Base-by-base conservation (phyloP, 2,329 filamentous ascomycete species). In the Apiospora sp. region DNA sequence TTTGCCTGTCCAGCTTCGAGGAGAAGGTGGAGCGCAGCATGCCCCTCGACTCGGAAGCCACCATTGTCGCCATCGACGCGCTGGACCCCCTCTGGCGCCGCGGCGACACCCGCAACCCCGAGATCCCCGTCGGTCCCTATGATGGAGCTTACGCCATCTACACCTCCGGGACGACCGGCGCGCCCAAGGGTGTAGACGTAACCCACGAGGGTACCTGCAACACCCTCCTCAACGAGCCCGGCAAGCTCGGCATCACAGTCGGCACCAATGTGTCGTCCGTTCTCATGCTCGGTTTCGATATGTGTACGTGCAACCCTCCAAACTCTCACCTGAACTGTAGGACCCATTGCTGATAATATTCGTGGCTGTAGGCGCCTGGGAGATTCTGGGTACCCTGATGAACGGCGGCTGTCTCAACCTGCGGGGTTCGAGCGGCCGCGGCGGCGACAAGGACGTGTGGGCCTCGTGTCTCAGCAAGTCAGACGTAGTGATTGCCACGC, bases 311-410 rank as follows among this genome's bases (percentile, higher is more conserved):
- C 34, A 49, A 5, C n/a, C 41, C 24, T 6, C 37, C 7, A 13
- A 16, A 43, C 27, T 19, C 30, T 67, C n/a, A 19, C 30, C 30
- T 67, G 58, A 22, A 22, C 46, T 49, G 22, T 61, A 34, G 27
- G 7, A 41, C 37, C 94, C 0, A 4, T 93, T 97, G 0, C 97
- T 97, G 79, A 95, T 97, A 78, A 95, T 97, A 80, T 97, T 94
- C 77, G 86, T 10, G 0, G 96, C 94, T 92, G 88, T 89, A 67
- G 67, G 67, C 67, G 67, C 67, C 27, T 69, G 67, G 67, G 67
- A 69, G 13, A 69, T 69, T 22, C 43, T 69, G 6, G 67, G 67
- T 19, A 69, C 67, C 34, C 44, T 69, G 12, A 69, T 69, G 44
- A 69, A 69, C 44, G 67, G 67, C 7, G 67, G 67, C 16, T 48